Evolutionary conservation across 768 basidiomycete species (phyloP), one percentile per base, ranked within the genome.

Genomic region (Auriscalpium orientale): DNA sequence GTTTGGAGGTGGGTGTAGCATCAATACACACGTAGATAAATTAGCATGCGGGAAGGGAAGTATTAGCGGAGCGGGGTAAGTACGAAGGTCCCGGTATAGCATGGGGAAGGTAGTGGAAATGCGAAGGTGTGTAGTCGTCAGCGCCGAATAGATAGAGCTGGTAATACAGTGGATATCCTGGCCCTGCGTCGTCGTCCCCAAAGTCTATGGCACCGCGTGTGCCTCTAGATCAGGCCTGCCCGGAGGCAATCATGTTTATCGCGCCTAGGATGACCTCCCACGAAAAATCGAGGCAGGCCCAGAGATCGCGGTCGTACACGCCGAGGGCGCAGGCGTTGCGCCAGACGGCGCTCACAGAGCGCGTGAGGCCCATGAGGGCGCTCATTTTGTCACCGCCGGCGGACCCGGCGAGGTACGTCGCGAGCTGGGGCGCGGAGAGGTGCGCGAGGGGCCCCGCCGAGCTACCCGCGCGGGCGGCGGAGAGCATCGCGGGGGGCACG

Each of bases 301-400:
- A 91, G 46, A 91, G 70, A 20, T 72, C 72, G 36, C 79, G 76
- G 60, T 89, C 84, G 51, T 77, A 79, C 2, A 90, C 68, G 3
- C 87, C 87, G n/a, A 91, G 74, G 20, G 79, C 79, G 57, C 81
- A 83, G 3, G 78, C 79, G 64, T 91, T 90, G 56, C 79, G 75
- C 86, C 87, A 91, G 35, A 90, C 67, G 8, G 84, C 87, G 55
- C 83, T 78, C 38, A 89, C 77, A 37, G 65, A 70, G 51, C 72
- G 68, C 6, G 78, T 70, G 53, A 79, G 74, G 40, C 72, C 70
- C 47, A 85, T 67, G 8, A 89, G 72, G 13, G 74, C 76, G 33
- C 71, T 73, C 38, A 72, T 61, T 37, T 54, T 63, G 62, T 64
- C 66, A 21, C 63, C 64, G 15, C 58, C 55, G 2, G 67, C 68